These are phyloP conservation scores for Stachybotrys echinatus DNA, from an alignment of 2,329 filamentous ascomycete genomes.

Conservation along the genomic window DNA sequence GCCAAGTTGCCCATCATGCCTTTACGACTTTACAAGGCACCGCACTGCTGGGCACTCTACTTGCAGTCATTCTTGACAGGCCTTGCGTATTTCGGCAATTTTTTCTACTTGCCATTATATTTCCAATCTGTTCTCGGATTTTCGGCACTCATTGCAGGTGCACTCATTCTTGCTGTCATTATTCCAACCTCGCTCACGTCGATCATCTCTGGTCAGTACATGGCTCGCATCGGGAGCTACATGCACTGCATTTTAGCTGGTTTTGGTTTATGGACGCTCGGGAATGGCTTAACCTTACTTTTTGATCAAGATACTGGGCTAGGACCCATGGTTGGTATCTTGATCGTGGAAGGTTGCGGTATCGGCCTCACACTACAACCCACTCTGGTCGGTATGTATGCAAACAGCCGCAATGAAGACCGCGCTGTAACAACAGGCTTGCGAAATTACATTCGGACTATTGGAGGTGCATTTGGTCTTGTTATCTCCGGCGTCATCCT, in stretches of 20 bases:
- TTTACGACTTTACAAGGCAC: constrained; percentile 14
- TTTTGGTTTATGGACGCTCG: constrained; percentile 28
- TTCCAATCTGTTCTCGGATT: constrained; percentile 24
- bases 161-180: constrained; percentile 21
- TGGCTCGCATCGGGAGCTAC: constrained; percentile 21
- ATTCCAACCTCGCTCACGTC: constrained; percentile 19
- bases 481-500: constrained; percentile 23
- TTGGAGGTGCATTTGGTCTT: constrained; percentile 8
- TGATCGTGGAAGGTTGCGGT: constrained; percentile 27
- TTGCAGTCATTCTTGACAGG: constrained; percentile 20
- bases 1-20: constrained; percentile 21
- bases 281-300: constrained; percentile 23
- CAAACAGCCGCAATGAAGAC: constrained; percentile 26
- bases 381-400: constrained; percentile 29
- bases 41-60: constrained; percentile 13
- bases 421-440: constrained; percentile 30
- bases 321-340: constrained; percentile 20
- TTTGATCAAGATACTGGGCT: constrained; percentile 17
- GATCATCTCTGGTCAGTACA: constrained; percentile 23
- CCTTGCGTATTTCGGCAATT: constrained; percentile 20
- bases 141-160: constrained; percentile 20
- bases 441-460: constrained; percentile 31
- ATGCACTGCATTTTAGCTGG: constrained; percentile 22
- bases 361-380: constrained; percentile 30
- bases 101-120: constrained; percentile 24